A percentile compares a stretch with the other conserved stretches of the same genome.
phyloP scores from a whole-genome alignment of 2,329 filamentous ascomycete genomes.

The Sordariomycetes sp. region DNA sequence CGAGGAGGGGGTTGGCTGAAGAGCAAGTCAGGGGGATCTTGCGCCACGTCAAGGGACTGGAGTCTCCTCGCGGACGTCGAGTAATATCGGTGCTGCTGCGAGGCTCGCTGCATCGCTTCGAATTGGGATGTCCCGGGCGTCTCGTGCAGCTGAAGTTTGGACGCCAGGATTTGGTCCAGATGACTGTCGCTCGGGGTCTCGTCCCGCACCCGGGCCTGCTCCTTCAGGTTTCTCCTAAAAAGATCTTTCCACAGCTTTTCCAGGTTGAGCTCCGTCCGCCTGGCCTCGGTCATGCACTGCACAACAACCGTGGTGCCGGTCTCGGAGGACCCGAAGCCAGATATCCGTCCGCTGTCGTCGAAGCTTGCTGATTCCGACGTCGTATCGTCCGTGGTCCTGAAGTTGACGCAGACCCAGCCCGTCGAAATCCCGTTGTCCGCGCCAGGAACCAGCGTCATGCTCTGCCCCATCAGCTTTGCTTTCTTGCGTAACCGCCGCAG shows the following conservation, averaged over 20 bases:
- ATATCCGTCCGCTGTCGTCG: slow-evolving; percentile 47
- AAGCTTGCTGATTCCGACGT: slow-evolving; percentile 31
- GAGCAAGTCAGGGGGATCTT: no score
- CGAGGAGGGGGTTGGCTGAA: no score
- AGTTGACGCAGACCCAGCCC: slow-evolving; percentile 93
- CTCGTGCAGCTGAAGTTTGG: slow-evolving; percentile 21
- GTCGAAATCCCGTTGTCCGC: slow-evolving; percentile 82
- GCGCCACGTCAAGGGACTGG: no score
- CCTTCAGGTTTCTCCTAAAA: slow-evolving; percentile 23
- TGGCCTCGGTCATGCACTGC: slow-evolving; percentile 47
- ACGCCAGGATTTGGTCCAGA: slow-evolving; percentile 18
- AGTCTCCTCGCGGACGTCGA: slow-evolving; percentile 17
- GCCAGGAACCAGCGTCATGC: slow-evolving; percentile 53
- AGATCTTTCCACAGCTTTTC: slow-evolving; percentile 41
- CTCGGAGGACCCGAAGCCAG: slow-evolving; percentile 61
- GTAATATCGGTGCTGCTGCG: slow-evolving; percentile 22
- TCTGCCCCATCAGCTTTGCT: slow-evolving; percentile 69
- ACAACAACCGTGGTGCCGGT: slow-evolving; percentile 44
- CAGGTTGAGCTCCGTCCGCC: slow-evolving; percentile 42
- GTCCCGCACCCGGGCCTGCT: slow-evolving; percentile 18
- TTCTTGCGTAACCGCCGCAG: slow-evolving; percentile 71
- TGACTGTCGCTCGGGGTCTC: slow-evolving; percentile 14
- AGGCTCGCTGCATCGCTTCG: slow-evolving; percentile 23
- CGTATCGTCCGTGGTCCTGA: slow-evolving; percentile 56
- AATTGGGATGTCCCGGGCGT: slow-evolving; percentile 20